Percentiles rank a stretch among this genome's conserved stretches.
These are phyloP conservation scores for Sporothrix mexicana DNA, from an alignment of 2,329 filamentous ascomycete genomes.

Conservation along the genomic window DNA sequence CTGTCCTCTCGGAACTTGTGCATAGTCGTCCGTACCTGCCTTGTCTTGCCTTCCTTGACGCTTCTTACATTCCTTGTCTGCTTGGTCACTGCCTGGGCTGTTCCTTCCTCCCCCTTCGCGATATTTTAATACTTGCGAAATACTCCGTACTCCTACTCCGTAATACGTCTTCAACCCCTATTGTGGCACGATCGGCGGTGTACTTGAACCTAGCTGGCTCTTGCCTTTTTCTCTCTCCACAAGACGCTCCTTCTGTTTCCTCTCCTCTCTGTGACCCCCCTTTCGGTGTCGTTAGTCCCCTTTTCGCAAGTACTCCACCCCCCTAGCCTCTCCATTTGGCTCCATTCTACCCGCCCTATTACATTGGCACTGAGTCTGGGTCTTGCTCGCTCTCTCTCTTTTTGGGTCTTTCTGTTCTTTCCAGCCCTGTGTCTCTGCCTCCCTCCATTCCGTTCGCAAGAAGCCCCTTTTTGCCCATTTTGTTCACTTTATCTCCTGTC, in stretches of 20 bases:
- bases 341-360: slow-evolving; percentile 26
- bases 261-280: slow-evolving; percentile 19
- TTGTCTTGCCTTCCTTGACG: neutral
- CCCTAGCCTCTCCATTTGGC: slow-evolving; percentile 29
- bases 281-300: slow-evolving; percentile 25
- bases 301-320: slow-evolving; percentile 33
- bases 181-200: slow-evolving; percentile 34
- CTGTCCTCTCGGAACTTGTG: neutral
- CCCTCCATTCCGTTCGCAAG: slow-evolving; percentile 26
- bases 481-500: slow-evolving; percentile 17
- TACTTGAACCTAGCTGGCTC: slow-evolving; percentile 28
- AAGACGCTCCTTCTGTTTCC: slow-evolving; percentile 31
- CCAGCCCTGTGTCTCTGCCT: slow-evolving; percentile 9
- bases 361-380: slow-evolving; percentile 9
- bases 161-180: slow-evolving; percentile 30
- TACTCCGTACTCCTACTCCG: too few relatives aligned
- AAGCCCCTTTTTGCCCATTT: slow-evolving; percentile 16
- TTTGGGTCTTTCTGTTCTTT: neutral
- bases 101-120: slow-evolving; percentile 10
- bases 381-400: slow-evolving; percentile 17
- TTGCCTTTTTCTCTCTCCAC: slow-evolving; percentile 24
- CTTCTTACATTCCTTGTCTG: neutral
- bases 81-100: slow-evolving; percentile 16
- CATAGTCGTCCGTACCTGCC: slow-evolving; percentile 1
- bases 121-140: slow-evolving; percentile 10